Base-by-base conservation (phyloP, 768 basidiomycete genomes). In the Boletus speciosus region DNA sequence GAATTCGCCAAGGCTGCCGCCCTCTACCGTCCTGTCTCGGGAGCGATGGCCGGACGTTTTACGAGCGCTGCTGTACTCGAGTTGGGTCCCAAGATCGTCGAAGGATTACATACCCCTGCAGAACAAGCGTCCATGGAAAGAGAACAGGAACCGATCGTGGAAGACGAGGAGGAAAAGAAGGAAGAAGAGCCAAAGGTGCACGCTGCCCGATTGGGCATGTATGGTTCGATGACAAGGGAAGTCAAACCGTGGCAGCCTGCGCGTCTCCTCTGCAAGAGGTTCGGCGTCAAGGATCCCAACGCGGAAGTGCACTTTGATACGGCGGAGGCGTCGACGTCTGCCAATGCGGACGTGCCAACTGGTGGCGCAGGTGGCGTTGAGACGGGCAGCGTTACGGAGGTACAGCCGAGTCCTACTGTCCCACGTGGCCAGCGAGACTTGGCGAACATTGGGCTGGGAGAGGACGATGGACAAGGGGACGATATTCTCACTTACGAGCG, bases 21-120 rank as follows among this genome's bases (percentile, higher is more conserved):
- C 25, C 81, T 98, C 29, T 98, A 98, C 75, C 93, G 93, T 62
- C 97, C 97, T 0, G 83, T 95, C 60, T 82, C 85, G 0, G 91
- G 88, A 3, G 91, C 92, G 15, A 98, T 98, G 91, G 93, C 93
- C 0, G 88, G 85, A 21, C 81, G 96, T n/a, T 98, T 98, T 70
- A 93, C 89, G 6, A 88, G 83, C 52, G 90, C 91, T 0, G 80
- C 81, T 0, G 77, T 85, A 14, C 71, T 90, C n/a, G 90, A 92
- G 27, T 66, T 71, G 5, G 86, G 81, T 1, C 81, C 86, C 5
- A 78, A 81, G 51, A 67, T 82, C 12, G 64, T 81, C 31, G 88
- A 86, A 66, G 91, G 91, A 2, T 66, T 93, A 46, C 81, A 89
- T 60, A 81, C 77, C 37, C 86, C 88, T 6, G 61, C 65, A 1